phyloP scores from a whole-genome alignment of 805 yeast genomes.

The Myxozyma nipponensis region DNA sequence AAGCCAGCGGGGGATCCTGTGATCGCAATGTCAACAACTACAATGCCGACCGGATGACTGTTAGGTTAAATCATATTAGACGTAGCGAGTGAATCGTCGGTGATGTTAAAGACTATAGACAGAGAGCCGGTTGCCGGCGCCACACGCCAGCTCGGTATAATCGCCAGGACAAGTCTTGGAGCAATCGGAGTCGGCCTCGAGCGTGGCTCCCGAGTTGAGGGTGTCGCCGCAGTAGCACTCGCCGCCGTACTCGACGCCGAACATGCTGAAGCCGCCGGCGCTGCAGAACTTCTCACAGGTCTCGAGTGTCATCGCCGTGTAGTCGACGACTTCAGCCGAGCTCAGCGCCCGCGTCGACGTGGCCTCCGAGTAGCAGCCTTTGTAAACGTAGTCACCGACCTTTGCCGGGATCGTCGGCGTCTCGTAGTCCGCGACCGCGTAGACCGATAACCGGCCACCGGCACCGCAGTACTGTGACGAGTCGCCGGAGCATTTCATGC shows the following conservation, averaged over 20 bases:
- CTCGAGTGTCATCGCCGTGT: not conserved
- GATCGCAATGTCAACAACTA: too few relatives aligned
- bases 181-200: not conserved
- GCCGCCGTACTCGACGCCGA: constrained; percentile 4
- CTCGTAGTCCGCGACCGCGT: not conserved
- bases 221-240: constrained; percentile 4
- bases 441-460: not conserved
- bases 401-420: not conserved
- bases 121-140: not conserved
- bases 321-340: not conserved
- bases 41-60: too few relatives aligned
- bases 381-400: not conserved
- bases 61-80: too few relatives aligned
- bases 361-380: not conserved
- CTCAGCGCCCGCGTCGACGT: not conserved
- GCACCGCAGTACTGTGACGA: not conserved
- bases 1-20: too few relatives aligned
- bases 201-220: not conserved
- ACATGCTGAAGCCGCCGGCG: not conserved
- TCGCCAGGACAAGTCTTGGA: not conserved
- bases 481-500: not conserved
- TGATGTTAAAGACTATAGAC: not conserved
- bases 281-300: not conserved
- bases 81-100: too few relatives aligned
- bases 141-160: not conserved